These are phyloP conservation scores for Alternaria conjuncta DNA, from an alignment of 2,329 filamentous ascomycete genomes.

Conservation along the genomic window DNA sequence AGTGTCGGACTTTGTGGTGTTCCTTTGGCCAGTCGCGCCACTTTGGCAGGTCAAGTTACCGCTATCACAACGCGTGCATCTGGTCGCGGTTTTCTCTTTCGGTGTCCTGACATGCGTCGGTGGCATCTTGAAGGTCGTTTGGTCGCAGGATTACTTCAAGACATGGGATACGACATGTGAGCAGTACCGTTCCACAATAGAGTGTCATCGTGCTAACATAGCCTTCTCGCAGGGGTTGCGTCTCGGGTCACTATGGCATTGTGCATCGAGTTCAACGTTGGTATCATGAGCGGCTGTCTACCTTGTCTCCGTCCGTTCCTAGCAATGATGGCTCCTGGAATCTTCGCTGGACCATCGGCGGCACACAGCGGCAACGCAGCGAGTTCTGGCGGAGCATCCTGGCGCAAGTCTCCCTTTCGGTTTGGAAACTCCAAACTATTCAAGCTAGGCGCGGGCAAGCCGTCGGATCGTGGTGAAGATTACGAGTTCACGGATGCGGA, in stretches of 20 bases:
- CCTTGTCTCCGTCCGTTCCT: background rate
- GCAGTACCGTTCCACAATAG: background rate
- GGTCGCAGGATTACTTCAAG: background rate
- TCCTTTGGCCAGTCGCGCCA: background rate
- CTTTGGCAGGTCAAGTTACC: background rate
- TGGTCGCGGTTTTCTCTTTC: background rate
- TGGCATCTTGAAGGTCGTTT: background rate
- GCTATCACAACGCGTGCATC: background rate
- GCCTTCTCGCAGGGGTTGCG: background rate
- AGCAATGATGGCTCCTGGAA: background rate
- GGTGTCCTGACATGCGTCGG: background rate
- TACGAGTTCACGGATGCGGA: background rate
- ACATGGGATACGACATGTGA: background rate
- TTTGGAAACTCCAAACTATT: background rate
- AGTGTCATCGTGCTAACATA: background rate
- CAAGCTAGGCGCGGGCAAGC: background rate
- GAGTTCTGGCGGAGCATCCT: background rate
- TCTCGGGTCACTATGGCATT: background rate
- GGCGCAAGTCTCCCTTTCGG: background rate
- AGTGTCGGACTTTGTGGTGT: background rate
- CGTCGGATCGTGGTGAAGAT: background rate
- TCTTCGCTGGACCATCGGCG: background rate
- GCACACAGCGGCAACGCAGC: background rate
- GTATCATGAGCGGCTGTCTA: background rate
- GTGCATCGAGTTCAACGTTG: background rate